These are phyloP conservation scores for Phytopythium vexans DNA, from an alignment of 352 stramenopile genomes.

Conservation along the genomic window DNA sequence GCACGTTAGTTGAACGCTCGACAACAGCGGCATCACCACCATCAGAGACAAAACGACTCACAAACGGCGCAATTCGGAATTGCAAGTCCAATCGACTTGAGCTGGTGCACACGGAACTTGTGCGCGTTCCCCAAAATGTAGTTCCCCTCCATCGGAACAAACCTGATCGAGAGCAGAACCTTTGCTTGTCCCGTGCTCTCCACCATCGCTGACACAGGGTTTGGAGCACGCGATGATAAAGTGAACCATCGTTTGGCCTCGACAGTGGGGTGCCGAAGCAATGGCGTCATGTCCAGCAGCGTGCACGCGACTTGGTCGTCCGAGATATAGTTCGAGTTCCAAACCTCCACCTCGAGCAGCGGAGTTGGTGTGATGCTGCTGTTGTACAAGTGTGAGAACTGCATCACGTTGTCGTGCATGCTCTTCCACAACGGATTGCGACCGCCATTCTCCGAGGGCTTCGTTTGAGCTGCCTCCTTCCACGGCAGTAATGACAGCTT, in stretches of 20 bases:
- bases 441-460: constrained; percentile 66
- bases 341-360: constrained; percentile 81
- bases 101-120: constrained; percentile 85
- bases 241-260: constrained; percentile 81
- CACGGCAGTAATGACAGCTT: constrained; percentile 76
- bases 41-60: constrained; percentile 18
- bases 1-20: neutral
- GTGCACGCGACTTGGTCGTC: constrained; percentile 79
- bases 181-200: constrained; percentile 51
- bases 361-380: constrained; percentile 84
- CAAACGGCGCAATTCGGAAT: constrained; percentile 78
- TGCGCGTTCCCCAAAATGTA: constrained; percentile 62
- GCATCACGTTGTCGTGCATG: constrained; percentile 75
- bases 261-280: constrained; percentile 71
- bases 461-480: constrained; percentile 84
- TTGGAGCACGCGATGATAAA: constrained; percentile 51
- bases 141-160: constrained; percentile 62
- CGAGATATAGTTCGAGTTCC: constrained; percentile 80
- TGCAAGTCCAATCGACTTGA: constrained; percentile 81
- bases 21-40: neutral
- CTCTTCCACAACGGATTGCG: constrained; percentile 71
- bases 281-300: constrained; percentile 77
- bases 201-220: constrained; percentile 32
- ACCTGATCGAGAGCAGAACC: constrained; percentile 75
- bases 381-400: constrained; percentile 89